Evolutionary conservation across 305 asterid species (phyloP), one percentile per base, ranked within the genome.

Genomic region (Caryopteris hybrid): DNA sequence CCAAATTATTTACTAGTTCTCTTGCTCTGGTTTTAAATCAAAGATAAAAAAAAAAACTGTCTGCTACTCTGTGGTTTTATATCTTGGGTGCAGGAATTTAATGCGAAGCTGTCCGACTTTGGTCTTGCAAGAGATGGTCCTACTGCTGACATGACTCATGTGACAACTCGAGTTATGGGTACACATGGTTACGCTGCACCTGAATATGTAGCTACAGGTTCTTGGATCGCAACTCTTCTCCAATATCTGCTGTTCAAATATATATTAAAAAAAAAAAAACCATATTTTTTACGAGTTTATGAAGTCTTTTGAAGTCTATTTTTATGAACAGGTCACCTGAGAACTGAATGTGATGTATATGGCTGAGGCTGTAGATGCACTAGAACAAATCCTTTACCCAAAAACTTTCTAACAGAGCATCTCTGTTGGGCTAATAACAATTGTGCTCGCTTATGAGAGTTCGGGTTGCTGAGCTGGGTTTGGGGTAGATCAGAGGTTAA

Each of bases 261-360:
- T n/a, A n/a, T n/a, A n/a, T n/a, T n/a, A n/a, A n/a, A n/a, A n/a
- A n/a, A n/a, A n/a, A n/a, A n/a, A 29, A 20, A 11, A 33, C 12
- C 48, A 16, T 47, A 31, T 21, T 0, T 61, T 33, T 46, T 5
- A 11, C 8, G n/a, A n/a, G n/a, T n/a, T n/a, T n/a, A 61, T 14
- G 0, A 11, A 2, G 3, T 5, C 12, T 57, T 14, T 48, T 39
- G 21, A 14, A 18, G 41, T 20, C 70, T 12, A 39, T 22, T 51
- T 10, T 13, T 43, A 39, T 69, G 42, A 61, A 54, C 71, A 74
- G 75, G 70, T 3, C 31, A 21, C 23, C 53, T 80, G 61, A 63
- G 80, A 0, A 62, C 76, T 61, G 78, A 73, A 68, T 78, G 79
- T 33, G 89, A 86, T 48, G 89, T 81, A 1, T 86, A 74, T 71